Evolutionary conservation across 495 filamentous ascomycete species (phyloP).

Genomic region (Elaphomyces granulatus): DNA sequence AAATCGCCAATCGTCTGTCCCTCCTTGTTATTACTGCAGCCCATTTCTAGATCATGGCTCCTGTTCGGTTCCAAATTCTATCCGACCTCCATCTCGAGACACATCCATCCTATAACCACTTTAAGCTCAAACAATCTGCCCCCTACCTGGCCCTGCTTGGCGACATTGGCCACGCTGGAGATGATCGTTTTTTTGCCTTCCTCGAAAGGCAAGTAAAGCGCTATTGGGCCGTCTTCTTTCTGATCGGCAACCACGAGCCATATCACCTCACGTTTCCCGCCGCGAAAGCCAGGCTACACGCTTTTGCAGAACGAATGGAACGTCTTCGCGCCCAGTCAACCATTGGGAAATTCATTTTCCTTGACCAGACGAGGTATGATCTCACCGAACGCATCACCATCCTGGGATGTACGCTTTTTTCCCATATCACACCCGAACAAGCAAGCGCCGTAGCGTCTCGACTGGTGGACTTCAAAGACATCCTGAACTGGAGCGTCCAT

Average conservation of each 20-base stretch:
- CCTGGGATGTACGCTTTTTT: slow-evolving; percentile 36
- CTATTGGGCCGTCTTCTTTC: slow-evolving; percentile 3
- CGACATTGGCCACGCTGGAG: slow-evolving; percentile 2
- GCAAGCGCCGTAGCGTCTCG: slow-evolving; percentile 12
- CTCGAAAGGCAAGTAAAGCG: slow-evolving; percentile 2
- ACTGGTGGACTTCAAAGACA: slow-evolving; percentile 37
- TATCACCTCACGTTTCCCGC: slow-evolving; percentile 2
- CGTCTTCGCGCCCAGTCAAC: no score
- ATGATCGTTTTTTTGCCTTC: slow-evolving; percentile 1
- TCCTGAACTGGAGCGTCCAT: slow-evolving; percentile 32
- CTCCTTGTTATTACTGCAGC: no score
- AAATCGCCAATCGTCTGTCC: no score
- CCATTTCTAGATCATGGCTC: no score
- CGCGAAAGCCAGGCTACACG: background rate
- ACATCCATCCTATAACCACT: slow-evolving; percentile 1
- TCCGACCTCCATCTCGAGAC: slow-evolving; percentile 7
- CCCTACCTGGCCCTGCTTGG: slow-evolving; percentile 5
- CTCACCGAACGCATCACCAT: slow-evolving; percentile 23
- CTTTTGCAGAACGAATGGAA: slow-evolving; percentile 4
- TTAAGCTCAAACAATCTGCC: slow-evolving; percentile 4
- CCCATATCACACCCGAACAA: slow-evolving; percentile 14
- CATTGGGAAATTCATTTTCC: slow-evolving; percentile 31
- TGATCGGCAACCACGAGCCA: slow-evolving; percentile 5
- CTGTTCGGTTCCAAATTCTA: slow-evolving; percentile 4
- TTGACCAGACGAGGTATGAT: slow-evolving; percentile 30